Evolutionary conservation across 306 rosid species (phyloP), one percentile per base, ranked within the genome.

Genomic region (Lathyrus sativus): DNA sequence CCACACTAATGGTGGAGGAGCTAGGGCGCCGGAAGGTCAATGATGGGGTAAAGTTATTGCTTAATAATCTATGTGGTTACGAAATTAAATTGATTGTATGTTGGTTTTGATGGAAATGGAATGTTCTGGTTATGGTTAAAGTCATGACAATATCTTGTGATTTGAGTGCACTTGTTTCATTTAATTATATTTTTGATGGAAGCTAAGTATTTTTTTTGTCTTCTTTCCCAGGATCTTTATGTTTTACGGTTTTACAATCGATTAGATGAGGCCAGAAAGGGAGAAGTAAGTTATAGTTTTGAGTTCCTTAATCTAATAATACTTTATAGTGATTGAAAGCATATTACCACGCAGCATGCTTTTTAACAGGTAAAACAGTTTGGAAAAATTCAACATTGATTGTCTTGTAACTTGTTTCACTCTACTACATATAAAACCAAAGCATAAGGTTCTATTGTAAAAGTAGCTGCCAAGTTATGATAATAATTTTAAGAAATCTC

Each of bases 1-100:
- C 91, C 14, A 79, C 99, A 12, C 88, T 93, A 12, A 84, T 88
- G 99, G 84, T 93, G 74, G 92, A 90, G 81, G 97, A 93, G 79
- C 59, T 82, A 13, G 99, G 99, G 48, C 89, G 86, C 48, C 84
- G 87, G 12, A 93, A 78, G 76, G 80, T 90, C 78, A 79, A 84
- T 78, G 33, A 41, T 35, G 86, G 87, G 87, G 97, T 93, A 90
- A 77, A 66, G 65, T 51, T 53, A 59, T 70, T 9, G 49, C 35
- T 54, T 41, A 57, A 38, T 11, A 59, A 46, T 64, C 60, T 67
- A 7, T 50, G 39, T 42, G 11, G 44, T 66, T 69, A 44, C 46
- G 62, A 28, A 53, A 38, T 39, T 74, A 66, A 69, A 45, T 43
- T 65, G 65, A 50, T 13, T 10, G n/a, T n/a, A n/a, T n/a, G n/a